Conservation (phyloP, 2,329 filamentous ascomycete genomes). For the Pseudocercospora crystallina region DNA sequence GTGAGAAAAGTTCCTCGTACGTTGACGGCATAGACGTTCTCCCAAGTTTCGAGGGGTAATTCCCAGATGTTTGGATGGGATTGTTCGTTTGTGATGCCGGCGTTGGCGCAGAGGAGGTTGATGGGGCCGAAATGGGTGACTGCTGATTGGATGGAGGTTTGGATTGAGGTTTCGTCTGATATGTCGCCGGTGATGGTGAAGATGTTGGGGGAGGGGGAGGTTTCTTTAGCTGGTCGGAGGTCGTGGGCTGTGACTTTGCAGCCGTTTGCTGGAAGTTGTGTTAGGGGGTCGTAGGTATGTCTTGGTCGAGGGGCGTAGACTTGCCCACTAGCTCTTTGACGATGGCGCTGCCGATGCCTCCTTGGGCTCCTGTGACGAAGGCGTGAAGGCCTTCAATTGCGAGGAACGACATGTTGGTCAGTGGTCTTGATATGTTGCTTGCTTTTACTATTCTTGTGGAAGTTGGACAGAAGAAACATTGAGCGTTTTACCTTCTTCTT, state of each 20-base stretch:
- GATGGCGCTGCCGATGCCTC: conserved; percentile 52
- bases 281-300: conserved; percentile 8
- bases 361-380: conserved; percentile 55
- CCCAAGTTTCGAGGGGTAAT: conserved; percentile 52
- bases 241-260: conserved; percentile 58
- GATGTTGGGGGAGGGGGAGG: conserved; percentile 36
- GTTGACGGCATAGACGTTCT: conserved; percentile 52
- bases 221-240: conserved; percentile 39
- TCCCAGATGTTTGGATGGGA: conserved; percentile 54
- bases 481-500: not conserved
- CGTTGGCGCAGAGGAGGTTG: conserved; percentile 55
- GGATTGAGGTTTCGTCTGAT: conserved; percentile 50
- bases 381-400: conserved; percentile 52
- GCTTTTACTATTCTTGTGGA: not conserved
- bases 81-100: conserved; percentile 53
- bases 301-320: conserved; percentile 17
- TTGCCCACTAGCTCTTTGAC: conserved; percentile 55
- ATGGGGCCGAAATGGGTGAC: conserved; percentile 49
- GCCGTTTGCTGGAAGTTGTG: conserved; percentile 44
- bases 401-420: conserved; percentile 44
- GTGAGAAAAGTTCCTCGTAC: conserved; percentile 55
- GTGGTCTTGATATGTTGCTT: no score
- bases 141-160: conserved; percentile 42
- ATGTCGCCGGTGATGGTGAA: conserved; percentile 50
- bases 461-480: not conserved